Percentiles rank a stretch among this genome's conserved stretches.
These are phyloP conservation scores for Cynanchum wilfordii DNA, from an alignment of 257 asterid species.

Conservation along the genomic window DNA sequence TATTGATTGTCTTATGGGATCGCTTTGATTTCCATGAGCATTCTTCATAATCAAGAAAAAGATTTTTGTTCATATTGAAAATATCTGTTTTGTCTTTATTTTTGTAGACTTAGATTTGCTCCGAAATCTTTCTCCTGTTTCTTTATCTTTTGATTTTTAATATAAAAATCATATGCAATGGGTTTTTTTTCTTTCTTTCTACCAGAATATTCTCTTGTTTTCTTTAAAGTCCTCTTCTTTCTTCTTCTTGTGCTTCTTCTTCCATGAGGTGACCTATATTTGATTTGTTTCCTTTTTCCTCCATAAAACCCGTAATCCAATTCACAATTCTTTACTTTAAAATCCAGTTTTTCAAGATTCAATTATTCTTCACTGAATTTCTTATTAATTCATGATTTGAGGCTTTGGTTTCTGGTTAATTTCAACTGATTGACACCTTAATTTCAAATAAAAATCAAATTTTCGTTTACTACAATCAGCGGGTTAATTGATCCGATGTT, in stretches of 20 bases:
- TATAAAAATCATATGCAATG: background rate
- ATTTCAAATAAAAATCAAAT: background rate
- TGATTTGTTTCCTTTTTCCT: background rate
- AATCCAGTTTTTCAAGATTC: background rate
- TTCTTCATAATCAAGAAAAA: background rate
- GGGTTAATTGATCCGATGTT: background rate
- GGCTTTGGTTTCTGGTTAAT: background rate
- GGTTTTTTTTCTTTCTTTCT: background rate
- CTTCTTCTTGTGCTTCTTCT: no score
- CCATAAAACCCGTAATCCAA: background rate
- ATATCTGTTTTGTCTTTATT: background rate
- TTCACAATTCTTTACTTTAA: background rate
- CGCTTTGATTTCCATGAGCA: background rate
- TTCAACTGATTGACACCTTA: background rate
- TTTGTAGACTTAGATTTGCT: background rate
- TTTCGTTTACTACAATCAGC: background rate
- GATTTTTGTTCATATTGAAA: background rate
- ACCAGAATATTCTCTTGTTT: constrained; percentile 9
- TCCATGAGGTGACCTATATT: background rate
- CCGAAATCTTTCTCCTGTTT: background rate
- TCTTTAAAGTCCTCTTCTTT: background rate
- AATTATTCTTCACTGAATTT: background rate
- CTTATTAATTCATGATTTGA: background rate
- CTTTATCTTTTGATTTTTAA: background rate
- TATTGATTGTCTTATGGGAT: background rate